These are phyloP conservation scores for Juglanconis sp. DNA, from an alignment of 2,329 filamentous ascomycete genomes.

Conservation along the genomic window DNA sequence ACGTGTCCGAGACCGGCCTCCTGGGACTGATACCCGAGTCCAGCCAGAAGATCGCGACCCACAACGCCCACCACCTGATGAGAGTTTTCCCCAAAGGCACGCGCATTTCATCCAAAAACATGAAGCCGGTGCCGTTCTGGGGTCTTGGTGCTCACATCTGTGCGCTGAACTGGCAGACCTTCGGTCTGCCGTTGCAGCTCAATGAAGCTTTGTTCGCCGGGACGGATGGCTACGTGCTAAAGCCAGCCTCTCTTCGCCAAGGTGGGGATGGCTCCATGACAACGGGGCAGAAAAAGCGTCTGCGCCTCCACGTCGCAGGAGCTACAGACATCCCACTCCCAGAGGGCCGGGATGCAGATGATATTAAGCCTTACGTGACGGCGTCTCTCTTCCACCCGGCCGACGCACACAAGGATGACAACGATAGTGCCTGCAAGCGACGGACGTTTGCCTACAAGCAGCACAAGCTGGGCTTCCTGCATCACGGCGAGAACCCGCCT, in stretches of 20 bases:
- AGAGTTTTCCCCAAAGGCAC: slow-evolving; percentile 68
- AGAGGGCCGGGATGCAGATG: slow-evolving; percentile 44
- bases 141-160: slow-evolving; percentile 66
- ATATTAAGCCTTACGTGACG: slow-evolving; percentile 62
- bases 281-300: slow-evolving; percentile 33
- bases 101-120: slow-evolving; percentile 63
- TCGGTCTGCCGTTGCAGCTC: slow-evolving; percentile 62
- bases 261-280: slow-evolving; percentile 47
- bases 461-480: slow-evolving; percentile 50
- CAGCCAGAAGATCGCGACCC: slow-evolving; percentile 48
- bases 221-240: slow-evolving; percentile 63
- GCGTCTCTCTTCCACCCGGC: slow-evolving; percentile 61
- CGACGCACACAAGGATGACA: slow-evolving; percentile 40
- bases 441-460: slow-evolving; percentile 61
- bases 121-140: slow-evolving; percentile 63
- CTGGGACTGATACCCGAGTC: slow-evolving; percentile 45
- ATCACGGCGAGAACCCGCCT: slow-evolving; percentile 55
- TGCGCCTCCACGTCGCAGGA: slow-evolving; percentile 59
- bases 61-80: slow-evolving; percentile 67
- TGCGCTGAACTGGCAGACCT: slow-evolving; percentile 68
- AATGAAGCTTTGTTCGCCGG: slow-evolving; percentile 67
- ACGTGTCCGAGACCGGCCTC: slow-evolving; percentile 63
- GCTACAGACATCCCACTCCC: slow-evolving; percentile 60
- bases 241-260: slow-evolving; percentile 56
- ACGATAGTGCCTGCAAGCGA: slow-evolving; percentile 44